Conservation (phyloP, 1,284 basidiomycete species). For the Meira miltonrushii region DNA sequence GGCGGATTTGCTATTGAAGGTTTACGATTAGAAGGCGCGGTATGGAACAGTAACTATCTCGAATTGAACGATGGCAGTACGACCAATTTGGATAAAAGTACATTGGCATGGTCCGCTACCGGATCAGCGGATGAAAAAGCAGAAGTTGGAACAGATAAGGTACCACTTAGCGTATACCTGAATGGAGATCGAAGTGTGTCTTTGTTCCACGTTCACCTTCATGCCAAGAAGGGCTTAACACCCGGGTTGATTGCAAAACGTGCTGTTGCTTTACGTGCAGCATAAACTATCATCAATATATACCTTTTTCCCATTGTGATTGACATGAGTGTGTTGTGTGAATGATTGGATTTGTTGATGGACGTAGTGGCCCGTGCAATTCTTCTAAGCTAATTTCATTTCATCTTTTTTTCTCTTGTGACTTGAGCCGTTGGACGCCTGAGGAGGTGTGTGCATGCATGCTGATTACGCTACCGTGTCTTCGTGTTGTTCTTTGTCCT, state of each 20-base stretch:
- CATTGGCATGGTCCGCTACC: slow-evolving; percentile 28
- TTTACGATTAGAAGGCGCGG: slow-evolving; percentile 44
- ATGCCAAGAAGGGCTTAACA: slow-evolving; percentile 59
- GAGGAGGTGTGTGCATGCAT: no score
- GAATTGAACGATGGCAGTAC: slow-evolving; percentile 32
- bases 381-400: no score
- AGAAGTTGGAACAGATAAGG: slow-evolving; percentile 1
- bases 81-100: slow-evolving; percentile 31
- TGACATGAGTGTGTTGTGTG: no score
- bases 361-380: no score
- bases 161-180: slow-evolving; percentile 80
- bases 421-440: no score
- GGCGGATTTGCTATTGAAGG: slow-evolving; percentile 6
- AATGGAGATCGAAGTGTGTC: slow-evolving; percentile 84
- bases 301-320: no score
- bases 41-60: slow-evolving; percentile 23
- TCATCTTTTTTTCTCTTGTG: no score
- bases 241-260: slow-evolving; percentile 32
- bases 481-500: no score
- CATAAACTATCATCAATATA: slow-evolving; percentile 9
- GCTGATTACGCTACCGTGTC: no score
- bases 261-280: slow-evolving; percentile 45
- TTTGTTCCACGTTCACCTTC: slow-evolving; percentile 75
- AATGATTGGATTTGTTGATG: no score
- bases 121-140: background rate